Evolutionary conservation across 768 basidiomycete genomes (phyloP).

Genomic region (Tulasnella sp.): DNA sequence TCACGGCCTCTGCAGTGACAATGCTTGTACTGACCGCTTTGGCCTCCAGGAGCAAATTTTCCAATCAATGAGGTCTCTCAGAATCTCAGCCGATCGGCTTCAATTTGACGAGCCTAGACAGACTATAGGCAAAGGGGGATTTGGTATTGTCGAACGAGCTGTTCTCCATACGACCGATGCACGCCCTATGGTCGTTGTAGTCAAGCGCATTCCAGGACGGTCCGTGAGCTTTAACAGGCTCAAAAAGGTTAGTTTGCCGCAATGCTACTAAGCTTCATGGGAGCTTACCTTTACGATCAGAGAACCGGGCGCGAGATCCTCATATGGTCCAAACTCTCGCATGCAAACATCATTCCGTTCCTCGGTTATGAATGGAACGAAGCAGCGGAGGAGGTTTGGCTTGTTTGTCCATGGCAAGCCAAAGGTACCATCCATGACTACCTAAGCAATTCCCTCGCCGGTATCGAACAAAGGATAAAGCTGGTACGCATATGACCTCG

Average conservation of each 20-base stretch:
- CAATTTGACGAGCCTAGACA: background rate
- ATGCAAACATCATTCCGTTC: background rate
- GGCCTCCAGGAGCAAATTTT: background rate
- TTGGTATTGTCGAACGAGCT: background rate
- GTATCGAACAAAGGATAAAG: background rate
- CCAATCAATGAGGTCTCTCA: background rate
- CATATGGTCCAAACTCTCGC: background rate
- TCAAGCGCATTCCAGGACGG: background rate
- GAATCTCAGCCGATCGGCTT: background rate
- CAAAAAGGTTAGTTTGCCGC: background rate
- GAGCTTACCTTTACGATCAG: background rate
- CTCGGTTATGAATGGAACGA: background rate
- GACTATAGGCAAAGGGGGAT: background rate
- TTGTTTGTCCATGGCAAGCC: background rate
- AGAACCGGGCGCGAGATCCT: constrained; percentile 1
- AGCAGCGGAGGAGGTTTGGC: background rate
- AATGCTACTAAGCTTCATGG: no score
- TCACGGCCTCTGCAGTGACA: background rate
- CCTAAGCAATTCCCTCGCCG: background rate
- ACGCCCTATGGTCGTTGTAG: background rate
- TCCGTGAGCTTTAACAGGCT: background rate
- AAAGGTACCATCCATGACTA: background rate
- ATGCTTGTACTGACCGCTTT: background rate
- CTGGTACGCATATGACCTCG: background rate
- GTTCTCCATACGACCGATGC: background rate